A percentile compares a stretch with the other conserved stretches of the same genome.
phyloP scores from a whole-genome alignment of 192 early-diverging fungal genomes.

The Dimargaris xerosporica region DNA sequence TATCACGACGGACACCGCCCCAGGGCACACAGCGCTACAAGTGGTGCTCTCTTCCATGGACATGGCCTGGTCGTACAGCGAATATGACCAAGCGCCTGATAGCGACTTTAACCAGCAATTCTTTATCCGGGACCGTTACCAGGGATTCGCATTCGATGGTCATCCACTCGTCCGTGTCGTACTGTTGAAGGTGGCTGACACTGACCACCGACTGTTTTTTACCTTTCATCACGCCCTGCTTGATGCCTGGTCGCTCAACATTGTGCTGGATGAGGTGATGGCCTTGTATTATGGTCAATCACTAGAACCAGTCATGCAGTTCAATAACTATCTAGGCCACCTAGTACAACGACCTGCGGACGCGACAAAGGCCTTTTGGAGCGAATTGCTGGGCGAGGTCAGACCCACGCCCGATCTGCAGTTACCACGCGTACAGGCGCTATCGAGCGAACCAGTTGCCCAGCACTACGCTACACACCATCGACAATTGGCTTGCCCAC shows the following conservation, averaged over 20 bases:
- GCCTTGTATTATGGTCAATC: not conserved
- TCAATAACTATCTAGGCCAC: not conserved
- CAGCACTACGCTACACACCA: too few relatives aligned
- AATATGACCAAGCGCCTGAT: not conserved
- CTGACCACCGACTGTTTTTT: not conserved
- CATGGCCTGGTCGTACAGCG: not conserved
- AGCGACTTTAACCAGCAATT: not conserved
- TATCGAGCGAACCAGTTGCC: too few relatives aligned
- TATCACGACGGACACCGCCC: not conserved
- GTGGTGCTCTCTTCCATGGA: not conserved
- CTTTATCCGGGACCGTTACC: not conserved
- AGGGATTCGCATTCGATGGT: not conserved
- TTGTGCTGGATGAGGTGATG: not conserved
- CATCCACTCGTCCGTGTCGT: not conserved
- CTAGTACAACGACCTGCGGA: not conserved
- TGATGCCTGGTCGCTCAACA: not conserved
- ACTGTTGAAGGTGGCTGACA: not conserved
- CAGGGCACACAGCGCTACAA: not conserved
- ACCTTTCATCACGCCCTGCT: not conserved
- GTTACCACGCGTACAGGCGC: not conserved
- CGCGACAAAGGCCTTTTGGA: not conserved
- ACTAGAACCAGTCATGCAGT: not conserved
- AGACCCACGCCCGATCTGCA: not conserved
- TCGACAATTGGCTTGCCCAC: too few relatives aligned
- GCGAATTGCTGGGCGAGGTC: not conserved